These are phyloP conservation scores for Solanum acaule DNA, from an alignment of 257 asterid genomes.

Conservation along the genomic window DNA sequence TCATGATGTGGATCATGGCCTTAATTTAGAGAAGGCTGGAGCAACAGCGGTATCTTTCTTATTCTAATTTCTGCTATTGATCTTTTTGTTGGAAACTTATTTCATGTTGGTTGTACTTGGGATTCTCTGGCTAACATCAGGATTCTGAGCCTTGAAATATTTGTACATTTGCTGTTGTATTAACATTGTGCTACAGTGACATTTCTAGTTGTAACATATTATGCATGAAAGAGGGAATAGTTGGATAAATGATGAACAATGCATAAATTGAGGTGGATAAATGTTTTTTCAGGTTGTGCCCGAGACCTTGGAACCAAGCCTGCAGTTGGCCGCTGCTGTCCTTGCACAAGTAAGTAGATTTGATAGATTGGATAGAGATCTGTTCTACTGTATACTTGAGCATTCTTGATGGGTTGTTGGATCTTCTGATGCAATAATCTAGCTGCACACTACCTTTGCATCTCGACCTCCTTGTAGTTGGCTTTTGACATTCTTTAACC, in stretches of 20 bases:
- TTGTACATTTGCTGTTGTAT: not conserved
- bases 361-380: not conserved
- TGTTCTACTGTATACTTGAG: not conserved
- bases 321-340: slow-evolving; percentile 98
- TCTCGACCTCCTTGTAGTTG: not conserved
- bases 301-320: slow-evolving; percentile 98
- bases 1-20: slow-evolving; percentile 98
- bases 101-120: not conserved
- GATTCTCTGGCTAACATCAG: not conserved
- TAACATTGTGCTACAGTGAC: not conserved
- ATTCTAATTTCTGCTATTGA: not conserved
- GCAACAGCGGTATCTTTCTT: slow-evolving; percentile 81
- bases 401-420: not conserved
- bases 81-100: not conserved
- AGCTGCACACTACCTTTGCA: not conserved
- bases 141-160: not conserved
- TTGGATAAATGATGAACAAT: not conserved
- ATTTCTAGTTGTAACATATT: not conserved
- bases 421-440: not conserved
- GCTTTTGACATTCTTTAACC: not conserved
- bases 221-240: not conserved
- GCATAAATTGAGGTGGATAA: not conserved
- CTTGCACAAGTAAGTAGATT: slow-evolving; percentile 98
- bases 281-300: slow-evolving; percentile 78
- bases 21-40: slow-evolving; percentile 95